Conservation (phyloP, 2,329 filamentous ascomycete genomes). For the Aphanocladium album region DNA sequence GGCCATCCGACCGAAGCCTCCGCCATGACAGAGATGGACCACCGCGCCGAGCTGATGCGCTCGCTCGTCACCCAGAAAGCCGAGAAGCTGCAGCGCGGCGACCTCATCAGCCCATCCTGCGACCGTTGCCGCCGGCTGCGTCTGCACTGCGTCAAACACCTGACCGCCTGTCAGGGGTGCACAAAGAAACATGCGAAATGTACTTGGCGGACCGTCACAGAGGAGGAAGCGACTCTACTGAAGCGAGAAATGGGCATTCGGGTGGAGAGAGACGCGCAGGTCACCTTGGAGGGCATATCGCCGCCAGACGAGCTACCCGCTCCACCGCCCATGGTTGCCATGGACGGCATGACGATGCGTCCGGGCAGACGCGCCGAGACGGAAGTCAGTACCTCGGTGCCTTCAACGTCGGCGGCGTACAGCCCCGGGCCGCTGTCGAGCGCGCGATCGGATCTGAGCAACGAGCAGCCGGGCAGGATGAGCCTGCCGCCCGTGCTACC, state of each 20-base stretch:
- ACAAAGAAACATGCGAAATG: constrained; percentile 89
- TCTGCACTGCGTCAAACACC: constrained; percentile 78
- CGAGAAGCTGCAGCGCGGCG: constrained; percentile 69
- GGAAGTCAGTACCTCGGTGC: constrained; percentile 9
- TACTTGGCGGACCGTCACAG: constrained; percentile 74
- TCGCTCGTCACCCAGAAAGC: constrained; percentile 67
- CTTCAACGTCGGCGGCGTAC: background rate
- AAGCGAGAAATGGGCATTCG: constrained; percentile 23
- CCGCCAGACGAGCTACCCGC: background rate
- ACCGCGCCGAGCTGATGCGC: constrained; percentile 30
- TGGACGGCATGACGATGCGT: constrained; percentile 1
- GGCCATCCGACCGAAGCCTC: constrained; percentile 13
- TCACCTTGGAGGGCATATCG: background rate
- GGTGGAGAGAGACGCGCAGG: constrained; percentile 1
- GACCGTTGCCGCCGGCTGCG: constrained; percentile 76
- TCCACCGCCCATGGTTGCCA: background rate
- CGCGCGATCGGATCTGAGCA: constrained; percentile 12
- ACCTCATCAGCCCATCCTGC: constrained; percentile 74
- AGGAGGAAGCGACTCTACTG: constrained; percentile 54
- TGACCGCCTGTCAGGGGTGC: constrained; percentile 81
- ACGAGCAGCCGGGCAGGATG: constrained; percentile 2
- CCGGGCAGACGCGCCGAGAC: constrained; percentile 14
- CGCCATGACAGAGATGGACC: constrained; percentile 26
- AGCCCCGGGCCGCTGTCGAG: constrained; percentile 15
- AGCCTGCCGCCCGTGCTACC: constrained; percentile 7